Conservation (phyloP, 768 basidiomycete genomes). For the Pilatotrama ljubarskyi region DNA sequence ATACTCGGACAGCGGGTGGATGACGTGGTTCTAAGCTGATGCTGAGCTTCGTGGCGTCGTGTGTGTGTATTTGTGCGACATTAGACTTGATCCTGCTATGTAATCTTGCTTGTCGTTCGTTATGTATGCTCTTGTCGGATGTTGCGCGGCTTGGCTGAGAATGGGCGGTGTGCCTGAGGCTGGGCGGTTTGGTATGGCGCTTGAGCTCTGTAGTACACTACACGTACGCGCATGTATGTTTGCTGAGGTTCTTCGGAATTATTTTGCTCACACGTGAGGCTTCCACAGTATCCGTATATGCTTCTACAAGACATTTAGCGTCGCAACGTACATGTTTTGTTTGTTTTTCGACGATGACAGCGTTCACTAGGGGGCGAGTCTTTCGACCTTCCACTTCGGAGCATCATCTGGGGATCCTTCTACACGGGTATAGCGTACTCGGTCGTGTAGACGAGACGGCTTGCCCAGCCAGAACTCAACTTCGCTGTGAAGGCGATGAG, state of each 20-base stretch:
- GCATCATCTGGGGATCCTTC: constrained; percentile 48
- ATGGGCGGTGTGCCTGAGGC: background rate
- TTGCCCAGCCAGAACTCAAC: constrained; percentile 98
- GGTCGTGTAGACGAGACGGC: constrained; percentile 91
- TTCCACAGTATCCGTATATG: background rate
- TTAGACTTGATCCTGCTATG: background rate
- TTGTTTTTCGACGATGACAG: background rate
- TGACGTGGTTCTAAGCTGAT: constrained; percentile 29
- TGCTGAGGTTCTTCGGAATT: no score
- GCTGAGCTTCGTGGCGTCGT: background rate
- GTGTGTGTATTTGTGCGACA: background rate
- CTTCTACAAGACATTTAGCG: background rate
- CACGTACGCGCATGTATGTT: background rate
- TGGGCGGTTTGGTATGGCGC: no score
- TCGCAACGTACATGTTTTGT: background rate
- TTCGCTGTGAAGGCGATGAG: constrained; percentile 54
- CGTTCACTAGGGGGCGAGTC: constrained; percentile 64
- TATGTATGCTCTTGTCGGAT: no score
- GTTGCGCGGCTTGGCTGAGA: no score
- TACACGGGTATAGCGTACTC: constrained; percentile 72
- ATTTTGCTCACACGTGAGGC: background rate
- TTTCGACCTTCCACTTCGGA: constrained; percentile 73
- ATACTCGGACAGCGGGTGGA: constrained; percentile 30
- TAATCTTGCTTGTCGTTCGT: background rate
- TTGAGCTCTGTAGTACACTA: background rate